These are phyloP conservation scores for Neurospora sp. DNA, from an alignment of 495 filamentous ascomycete genomes.

Conservation along the genomic window DNA sequence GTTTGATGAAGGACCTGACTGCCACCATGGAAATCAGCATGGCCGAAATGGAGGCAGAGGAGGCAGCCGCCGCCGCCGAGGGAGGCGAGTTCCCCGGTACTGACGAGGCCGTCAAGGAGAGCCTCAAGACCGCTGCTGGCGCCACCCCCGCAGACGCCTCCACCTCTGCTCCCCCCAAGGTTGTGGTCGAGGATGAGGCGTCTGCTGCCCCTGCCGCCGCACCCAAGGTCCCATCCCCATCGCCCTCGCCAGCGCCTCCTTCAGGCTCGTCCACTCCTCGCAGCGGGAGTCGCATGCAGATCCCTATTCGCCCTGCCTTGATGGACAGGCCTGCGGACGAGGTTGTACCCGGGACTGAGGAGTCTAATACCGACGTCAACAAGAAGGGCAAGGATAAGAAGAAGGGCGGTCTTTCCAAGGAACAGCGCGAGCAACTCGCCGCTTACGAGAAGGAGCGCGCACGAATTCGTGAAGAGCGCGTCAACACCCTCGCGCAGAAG, in stretches of 20 bases:
- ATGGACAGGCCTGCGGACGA: constrained; percentile 89
- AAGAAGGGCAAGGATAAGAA: constrained; percentile 59
- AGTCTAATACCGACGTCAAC: constrained; percentile 61
- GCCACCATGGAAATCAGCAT: constrained; percentile 86
- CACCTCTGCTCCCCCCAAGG: constrained; percentile 20
- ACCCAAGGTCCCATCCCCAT: constrained; percentile 17
- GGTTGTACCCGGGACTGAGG: constrained; percentile 56
- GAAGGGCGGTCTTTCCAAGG: constrained; percentile 74
- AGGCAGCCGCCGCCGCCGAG: constrained; percentile 27
- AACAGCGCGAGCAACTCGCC: constrained; percentile 81
- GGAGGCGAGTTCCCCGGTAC: constrained; percentile 37
- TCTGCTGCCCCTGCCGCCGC: constrained; percentile 6
- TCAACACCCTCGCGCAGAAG: constrained; percentile 72
- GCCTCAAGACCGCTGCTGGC: constrained; percentile 25
- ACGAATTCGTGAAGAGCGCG: constrained; percentile 78
- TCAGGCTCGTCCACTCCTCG: constrained; percentile 54
- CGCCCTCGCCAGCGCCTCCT: constrained; percentile 38
- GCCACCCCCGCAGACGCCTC: constrained; percentile 16
- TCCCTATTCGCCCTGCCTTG: constrained; percentile 71
- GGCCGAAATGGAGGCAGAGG: constrained; percentile 57
- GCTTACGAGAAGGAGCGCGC: constrained; percentile 82
- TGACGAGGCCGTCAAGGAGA: constrained; percentile 39
- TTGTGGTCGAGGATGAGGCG: constrained; percentile 37
- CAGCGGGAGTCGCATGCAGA: constrained; percentile 32
- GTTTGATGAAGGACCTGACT: constrained; percentile 82